Conservation (phyloP, 2,329 filamentous ascomycete genomes). For the Dryadomyces quercus-mongolicae region DNA sequence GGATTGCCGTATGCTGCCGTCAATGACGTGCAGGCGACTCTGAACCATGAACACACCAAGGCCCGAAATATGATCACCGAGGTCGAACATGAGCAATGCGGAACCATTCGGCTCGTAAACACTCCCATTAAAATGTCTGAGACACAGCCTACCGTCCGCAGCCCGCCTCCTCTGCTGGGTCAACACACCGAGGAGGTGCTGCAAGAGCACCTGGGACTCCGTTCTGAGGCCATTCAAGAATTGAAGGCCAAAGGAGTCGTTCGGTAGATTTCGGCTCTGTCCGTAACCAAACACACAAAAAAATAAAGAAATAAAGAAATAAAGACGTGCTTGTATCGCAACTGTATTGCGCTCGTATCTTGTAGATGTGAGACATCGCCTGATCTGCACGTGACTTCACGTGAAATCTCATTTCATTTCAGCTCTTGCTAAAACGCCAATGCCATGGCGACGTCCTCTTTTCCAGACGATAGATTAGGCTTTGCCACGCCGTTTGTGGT, state of each 20-base stretch:
- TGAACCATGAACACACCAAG: slow-evolving; percentile 74
- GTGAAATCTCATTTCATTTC: too few relatives aligned
- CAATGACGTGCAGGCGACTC: slow-evolving; percentile 77
- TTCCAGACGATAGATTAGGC: too few relatives aligned
- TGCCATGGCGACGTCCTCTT: too few relatives aligned
- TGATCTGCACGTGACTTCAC: too few relatives aligned
- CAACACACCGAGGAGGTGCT: slow-evolving; percentile 78
- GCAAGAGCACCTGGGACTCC: slow-evolving; percentile 47
- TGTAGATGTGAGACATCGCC: too few relatives aligned
- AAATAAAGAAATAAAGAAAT: not conserved
- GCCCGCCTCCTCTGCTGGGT: slow-evolving; percentile 71
- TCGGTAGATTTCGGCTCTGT: slow-evolving; percentile 21
- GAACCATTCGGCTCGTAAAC: slow-evolving; percentile 80
- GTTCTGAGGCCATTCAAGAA: slow-evolving; percentile 41
- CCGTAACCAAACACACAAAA: not conserved
- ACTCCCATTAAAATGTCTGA: slow-evolving; percentile 92
- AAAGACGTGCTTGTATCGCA: too few relatives aligned
- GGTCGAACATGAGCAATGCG: slow-evolving; percentile 71
- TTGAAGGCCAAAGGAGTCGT: slow-evolving; percentile 59
- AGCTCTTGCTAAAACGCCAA: too few relatives aligned
- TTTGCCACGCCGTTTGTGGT: too few relatives aligned
- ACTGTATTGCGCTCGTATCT: too few relatives aligned
- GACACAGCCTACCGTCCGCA: slow-evolving; percentile 62
- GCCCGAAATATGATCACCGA: slow-evolving; percentile 86
- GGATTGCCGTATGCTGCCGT: slow-evolving; percentile 89